phyloP scores from a whole-genome alignment of 495 filamentous ascomycete species.

The Letharia lupina region DNA sequence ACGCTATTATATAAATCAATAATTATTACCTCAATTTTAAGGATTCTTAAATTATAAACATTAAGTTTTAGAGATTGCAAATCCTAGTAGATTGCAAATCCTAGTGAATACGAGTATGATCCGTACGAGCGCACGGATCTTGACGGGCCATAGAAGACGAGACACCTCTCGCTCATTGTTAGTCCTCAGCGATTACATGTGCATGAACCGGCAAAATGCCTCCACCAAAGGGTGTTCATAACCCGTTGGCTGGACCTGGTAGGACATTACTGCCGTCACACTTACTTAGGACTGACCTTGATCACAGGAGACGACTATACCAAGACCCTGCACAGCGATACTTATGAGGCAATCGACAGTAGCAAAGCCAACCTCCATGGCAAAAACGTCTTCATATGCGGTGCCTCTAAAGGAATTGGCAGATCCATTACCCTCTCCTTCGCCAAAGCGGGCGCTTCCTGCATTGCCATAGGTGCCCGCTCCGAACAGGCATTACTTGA shows the following conservation, averaged over 20 bases:
- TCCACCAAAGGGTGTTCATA: constrained; percentile 2
- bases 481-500: constrained; percentile 32
- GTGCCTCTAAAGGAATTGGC: constrained; percentile 43
- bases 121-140: background rate
- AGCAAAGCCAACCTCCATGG: constrained; percentile 34
- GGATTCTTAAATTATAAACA: no score
- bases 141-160: background rate
- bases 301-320: constrained; percentile 16
- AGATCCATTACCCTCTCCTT: constrained; percentile 42
- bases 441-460: constrained; percentile 35
- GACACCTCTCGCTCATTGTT: background rate
- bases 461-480: constrained; percentile 37
- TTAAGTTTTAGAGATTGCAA: no score
- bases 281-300: background rate
- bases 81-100: no score
- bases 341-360: constrained; percentile 29
- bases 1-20: no score
- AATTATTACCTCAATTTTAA: no score
- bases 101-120: no score
- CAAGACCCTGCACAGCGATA: constrained; percentile 29
- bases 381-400: constrained; percentile 42
- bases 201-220: background rate
- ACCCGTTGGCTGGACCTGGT: constrained; percentile 7
- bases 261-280: background rate
- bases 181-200: background rate